phyloP scores from a whole-genome alignment of 2,329 filamentous ascomycete species.

The Trichoderma oligosporum region DNA sequence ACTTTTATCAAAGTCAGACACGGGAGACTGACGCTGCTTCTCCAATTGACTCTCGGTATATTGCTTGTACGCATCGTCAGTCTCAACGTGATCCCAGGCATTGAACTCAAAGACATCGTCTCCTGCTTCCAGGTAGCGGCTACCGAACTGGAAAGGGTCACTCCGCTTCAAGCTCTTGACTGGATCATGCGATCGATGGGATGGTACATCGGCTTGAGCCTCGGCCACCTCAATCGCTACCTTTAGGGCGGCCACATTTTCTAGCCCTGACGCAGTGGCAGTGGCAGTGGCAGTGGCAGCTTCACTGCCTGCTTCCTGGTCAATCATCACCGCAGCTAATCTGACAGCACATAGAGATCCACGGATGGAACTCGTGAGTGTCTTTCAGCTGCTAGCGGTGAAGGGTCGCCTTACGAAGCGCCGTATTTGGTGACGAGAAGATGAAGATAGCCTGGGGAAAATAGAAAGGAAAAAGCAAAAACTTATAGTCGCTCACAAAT shows the following conservation, averaged over 20 bases:
- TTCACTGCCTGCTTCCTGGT: conserved; percentile 11
- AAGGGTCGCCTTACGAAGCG: conserved; percentile 2
- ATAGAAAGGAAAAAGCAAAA: neutral
- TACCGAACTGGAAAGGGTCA: conserved; percentile 95
- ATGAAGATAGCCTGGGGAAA: neutral
- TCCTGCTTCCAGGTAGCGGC: conserved; percentile 73
- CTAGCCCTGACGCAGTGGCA: conserved; percentile 20
- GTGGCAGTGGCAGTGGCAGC: conserved; percentile 1
- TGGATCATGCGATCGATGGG: conserved; percentile 69
- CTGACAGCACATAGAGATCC: neutral
- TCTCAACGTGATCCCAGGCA: conserved; percentile 97
- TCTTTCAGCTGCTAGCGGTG: neutral
- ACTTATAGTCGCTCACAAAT: too few relatives aligned
- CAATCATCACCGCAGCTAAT: conserved; percentile 12
- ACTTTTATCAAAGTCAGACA: conserved; percentile 90
- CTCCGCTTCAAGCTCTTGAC: conserved; percentile 74
- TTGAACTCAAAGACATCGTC: conserved; percentile 97
- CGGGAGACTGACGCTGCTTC: conserved; percentile 79
- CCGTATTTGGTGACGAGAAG: neutral
- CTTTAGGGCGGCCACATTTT: conserved; percentile 26
- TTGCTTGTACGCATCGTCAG: conserved; percentile 80
- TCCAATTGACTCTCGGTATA: conserved; percentile 82
- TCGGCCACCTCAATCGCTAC: conserved; percentile 15
- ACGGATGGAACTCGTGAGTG: neutral
- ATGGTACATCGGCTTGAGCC: conserved; percentile 37